Base-by-base conservation (phyloP, 2,329 filamentous ascomycete species). In the Arthrinium puccinioides region DNA sequence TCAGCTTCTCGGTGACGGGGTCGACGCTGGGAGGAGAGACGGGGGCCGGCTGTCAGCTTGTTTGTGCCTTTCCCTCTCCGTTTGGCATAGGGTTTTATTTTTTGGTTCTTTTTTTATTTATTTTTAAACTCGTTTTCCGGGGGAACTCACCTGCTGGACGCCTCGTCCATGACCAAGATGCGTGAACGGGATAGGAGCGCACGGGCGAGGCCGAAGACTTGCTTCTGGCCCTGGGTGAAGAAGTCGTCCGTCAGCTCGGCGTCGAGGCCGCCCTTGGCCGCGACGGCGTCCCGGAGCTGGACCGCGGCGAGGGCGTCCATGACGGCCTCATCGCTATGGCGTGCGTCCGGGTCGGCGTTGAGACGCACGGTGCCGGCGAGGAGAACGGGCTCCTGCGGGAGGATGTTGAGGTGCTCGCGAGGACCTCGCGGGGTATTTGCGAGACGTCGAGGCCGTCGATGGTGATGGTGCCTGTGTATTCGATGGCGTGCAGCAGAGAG, bases 151-250 rank as follows among this genome's bases (percentile, higher is more conserved):
- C 31, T 37, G 38, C 38, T 40, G 16, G 31, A 34, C 15, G 33
- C 33, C 24, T 40, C 38, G 15, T 40, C 38, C 23, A 40, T 31
- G 21, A 31, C 24, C 16, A 32, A 25, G 21, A 26, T 30, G 16
- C 24, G 20, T 3, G 21, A 30, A 14, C 26, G 26, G 14, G 18
- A 25, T 10, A 29, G 18, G 6, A 31, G 19, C 6, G 21, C 33
- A 7, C 33, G 34, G 18, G 33, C 33, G 2, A 36, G 33, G 14
- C 33, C 26, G 18, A 36, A 36, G 24, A 36, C 23, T 24, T 36
- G 33, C 32, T 36, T 19, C 21, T 36, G 32, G 9, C 38, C 27
- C n/a, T 32, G 33, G 10, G 34, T 29, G 14, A 40, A 14, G 9
- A 28, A 20, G 16, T 23, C 24, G 24, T 36, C 33, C 3, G 21